Base-by-base conservation (phyloP, 495 filamentous ascomycete genomes). In the Talaromyces ruber region DNA sequence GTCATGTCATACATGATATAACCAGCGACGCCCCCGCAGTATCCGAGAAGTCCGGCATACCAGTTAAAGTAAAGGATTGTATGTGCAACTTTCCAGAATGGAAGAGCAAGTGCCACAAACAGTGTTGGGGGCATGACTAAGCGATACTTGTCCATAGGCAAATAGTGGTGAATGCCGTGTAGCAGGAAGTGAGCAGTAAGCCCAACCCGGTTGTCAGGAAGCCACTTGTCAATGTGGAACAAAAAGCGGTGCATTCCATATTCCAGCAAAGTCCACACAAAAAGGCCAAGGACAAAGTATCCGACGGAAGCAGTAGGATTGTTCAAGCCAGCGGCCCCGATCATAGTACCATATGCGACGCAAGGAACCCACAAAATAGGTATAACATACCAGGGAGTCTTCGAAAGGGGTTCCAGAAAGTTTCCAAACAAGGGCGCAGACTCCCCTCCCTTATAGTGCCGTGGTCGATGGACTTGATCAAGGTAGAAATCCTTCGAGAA, bases 401-500 rank as follows among this genome's bases (percentile, higher is more conserved):
- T 89, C 72, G 88, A 91, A 26, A 99, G 77, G 6, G 95, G 95
- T 74, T 99, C 95, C 11, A 99, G 81, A 75, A 98, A 94, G 74
- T 99, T 99, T 47, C 95, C 95, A 74, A 99, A 99, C 29, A 99
- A 74, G 6, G 94, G 95, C 30, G 95, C 94, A 5, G 92, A 96
- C 62, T 86, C 85, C 45, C 94, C 94, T 58, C 92, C 91, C 67
- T 84, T 92, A 82, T 97, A 98, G 77, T 98, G 92, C 61, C 93
- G 85, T 25, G 93, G 93, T 53, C 93, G 86, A 71, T 99, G 95
- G 37, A 99, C 89, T 74, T 99, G 93, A 58, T 97, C 86, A 11
- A 99, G 83, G 66, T 99, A 99, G 70, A 98, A 98, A 29, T 90
- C 85, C 70, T 96, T 98, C 64, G 75, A 84, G 76, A 97, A 99